These are phyloP conservation scores for Omphalotus olearius DNA, from an alignment of 1,284 basidiomycete species.

Conservation along the genomic window DNA sequence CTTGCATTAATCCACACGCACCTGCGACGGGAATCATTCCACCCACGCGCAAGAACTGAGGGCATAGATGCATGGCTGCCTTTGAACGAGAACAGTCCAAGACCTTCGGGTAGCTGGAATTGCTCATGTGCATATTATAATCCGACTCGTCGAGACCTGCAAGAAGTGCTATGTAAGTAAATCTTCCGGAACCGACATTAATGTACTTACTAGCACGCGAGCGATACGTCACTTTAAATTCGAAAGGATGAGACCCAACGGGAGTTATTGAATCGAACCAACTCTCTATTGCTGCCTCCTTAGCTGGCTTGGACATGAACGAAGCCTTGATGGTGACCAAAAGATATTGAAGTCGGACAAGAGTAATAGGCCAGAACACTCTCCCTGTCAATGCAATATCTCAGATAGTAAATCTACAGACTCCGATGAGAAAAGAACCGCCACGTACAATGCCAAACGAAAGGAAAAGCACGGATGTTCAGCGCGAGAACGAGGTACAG, in stretches of 20 bases:
- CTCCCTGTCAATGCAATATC: slow-evolving; percentile 37
- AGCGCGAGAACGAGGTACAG: slow-evolving; percentile 33
- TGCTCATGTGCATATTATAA: slow-evolving; percentile 69
- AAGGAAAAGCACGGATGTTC: slow-evolving; percentile 55
- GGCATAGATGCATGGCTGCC: slow-evolving; percentile 45
- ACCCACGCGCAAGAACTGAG: slow-evolving; percentile 60
- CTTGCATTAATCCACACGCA: slow-evolving; percentile 23
- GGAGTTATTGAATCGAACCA: slow-evolving; percentile 47
- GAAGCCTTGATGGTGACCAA: slow-evolving; percentile 28
- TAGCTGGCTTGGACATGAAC: slow-evolving; percentile 29
- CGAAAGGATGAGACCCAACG: slow-evolving; percentile 56
- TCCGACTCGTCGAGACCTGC: slow-evolving; percentile 67
- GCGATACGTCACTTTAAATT: slow-evolving; percentile 33
- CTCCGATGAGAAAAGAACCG: slow-evolving; percentile 2
- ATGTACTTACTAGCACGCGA: slow-evolving; percentile 56
- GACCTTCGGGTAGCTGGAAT: slow-evolving; percentile 75
- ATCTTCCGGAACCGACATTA: neutral
- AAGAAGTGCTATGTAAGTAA: no score
- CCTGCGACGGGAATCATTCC: slow-evolving; percentile 72
- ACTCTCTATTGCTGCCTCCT: slow-evolving; percentile 34
- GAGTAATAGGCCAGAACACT: slow-evolving; percentile 44
- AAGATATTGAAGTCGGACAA: slow-evolving; percentile 30
- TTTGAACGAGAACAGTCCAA: slow-evolving; percentile 43
- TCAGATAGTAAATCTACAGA: neutral
- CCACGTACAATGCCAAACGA: slow-evolving; percentile 61